Conservation (phyloP, 2,329 filamentous ascomycete species). For the Diplodia seriata region DNA sequence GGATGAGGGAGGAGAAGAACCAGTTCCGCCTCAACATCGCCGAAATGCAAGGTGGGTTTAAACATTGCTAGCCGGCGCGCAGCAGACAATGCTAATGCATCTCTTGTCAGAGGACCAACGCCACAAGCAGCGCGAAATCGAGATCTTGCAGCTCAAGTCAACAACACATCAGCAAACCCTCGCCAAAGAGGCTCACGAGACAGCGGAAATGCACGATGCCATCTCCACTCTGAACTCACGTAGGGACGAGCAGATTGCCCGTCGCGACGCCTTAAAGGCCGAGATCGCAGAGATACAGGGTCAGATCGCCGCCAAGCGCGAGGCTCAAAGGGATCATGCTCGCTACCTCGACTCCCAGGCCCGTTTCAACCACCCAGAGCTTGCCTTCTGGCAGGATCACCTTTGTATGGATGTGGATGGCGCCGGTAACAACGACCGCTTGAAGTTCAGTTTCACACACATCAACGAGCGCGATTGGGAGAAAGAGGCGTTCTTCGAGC, state of each 20-base stretch:
- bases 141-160: constrained; percentile 77
- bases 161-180: constrained; percentile 74
- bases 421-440: constrained; percentile 78
- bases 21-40: constrained; percentile 90
- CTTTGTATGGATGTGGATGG: constrained; percentile 90
- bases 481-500: constrained; percentile 90
- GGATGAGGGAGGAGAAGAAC: constrained; percentile 90
- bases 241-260: constrained; percentile 61
- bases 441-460: constrained; percentile 90
- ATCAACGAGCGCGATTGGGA: constrained; percentile 88
- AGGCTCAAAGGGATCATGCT: constrained; percentile 75
- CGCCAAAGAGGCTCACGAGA: constrained; percentile 79
- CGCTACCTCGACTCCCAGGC: constrained; percentile 81
- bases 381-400: constrained; percentile 95
- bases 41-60: constrained; percentile 78
- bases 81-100: constrained; percentile 1
- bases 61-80: not conserved
- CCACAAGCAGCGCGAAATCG: constrained; percentile 86
- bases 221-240: constrained; percentile 64
- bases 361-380: constrained; percentile 87
- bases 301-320: constrained; percentile 71
- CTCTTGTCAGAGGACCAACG: constrained; percentile 77
- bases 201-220: constrained; percentile 66
- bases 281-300: constrained; percentile 71
- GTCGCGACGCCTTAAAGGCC: constrained; percentile 62